A percentile compares a stretch with the other conserved stretches of the same genome.
phyloP scores from a whole-genome alignment of 495 filamentous ascomycete species.

The Talaromyces adpressus region DNA sequence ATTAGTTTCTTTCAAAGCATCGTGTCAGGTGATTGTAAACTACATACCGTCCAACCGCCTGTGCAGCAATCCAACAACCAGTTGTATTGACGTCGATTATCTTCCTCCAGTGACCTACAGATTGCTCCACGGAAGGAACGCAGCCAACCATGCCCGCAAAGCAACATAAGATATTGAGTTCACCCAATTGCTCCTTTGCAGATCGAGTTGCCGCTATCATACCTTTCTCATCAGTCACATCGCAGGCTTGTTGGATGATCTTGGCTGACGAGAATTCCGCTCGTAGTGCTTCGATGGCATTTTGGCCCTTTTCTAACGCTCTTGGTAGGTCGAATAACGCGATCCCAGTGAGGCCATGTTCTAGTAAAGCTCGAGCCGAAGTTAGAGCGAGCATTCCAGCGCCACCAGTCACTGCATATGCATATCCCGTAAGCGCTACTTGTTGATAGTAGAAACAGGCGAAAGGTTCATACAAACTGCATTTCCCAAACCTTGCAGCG shows the following conservation, averaged over 20 bases:
- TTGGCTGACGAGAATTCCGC: constrained; percentile 44
- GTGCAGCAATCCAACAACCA: constrained; percentile 56
- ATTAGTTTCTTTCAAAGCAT: background rate
- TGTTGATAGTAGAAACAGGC: background rate
- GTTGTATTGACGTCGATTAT: constrained; percentile 62
- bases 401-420: constrained; percentile 51
- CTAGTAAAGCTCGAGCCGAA: constrained; percentile 55
- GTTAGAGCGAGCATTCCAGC: constrained; percentile 56
- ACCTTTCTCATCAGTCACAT: constrained; percentile 48
- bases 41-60: constrained; percentile 44
- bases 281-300: constrained; percentile 29
- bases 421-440: background rate
- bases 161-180: constrained; percentile 50
- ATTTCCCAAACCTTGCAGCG: constrained; percentile 51
- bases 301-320: constrained; percentile 14
- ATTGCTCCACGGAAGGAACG: constrained; percentile 46
- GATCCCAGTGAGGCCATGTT: constrained; percentile 55
- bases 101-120: constrained; percentile 44
- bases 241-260: constrained; percentile 39
- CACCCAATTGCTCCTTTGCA: constrained; percentile 36
- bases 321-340: constrained; percentile 55
- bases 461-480: constrained; percentile 31
- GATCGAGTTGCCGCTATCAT: constrained; percentile 34
- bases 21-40: background rate
- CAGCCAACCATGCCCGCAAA: constrained; percentile 63